Evolutionary conservation across 2,329 filamentous ascomycete species (phyloP), one percentile per base, ranked within the genome.

Genomic region (Pseudocercospora ulei): DNA sequence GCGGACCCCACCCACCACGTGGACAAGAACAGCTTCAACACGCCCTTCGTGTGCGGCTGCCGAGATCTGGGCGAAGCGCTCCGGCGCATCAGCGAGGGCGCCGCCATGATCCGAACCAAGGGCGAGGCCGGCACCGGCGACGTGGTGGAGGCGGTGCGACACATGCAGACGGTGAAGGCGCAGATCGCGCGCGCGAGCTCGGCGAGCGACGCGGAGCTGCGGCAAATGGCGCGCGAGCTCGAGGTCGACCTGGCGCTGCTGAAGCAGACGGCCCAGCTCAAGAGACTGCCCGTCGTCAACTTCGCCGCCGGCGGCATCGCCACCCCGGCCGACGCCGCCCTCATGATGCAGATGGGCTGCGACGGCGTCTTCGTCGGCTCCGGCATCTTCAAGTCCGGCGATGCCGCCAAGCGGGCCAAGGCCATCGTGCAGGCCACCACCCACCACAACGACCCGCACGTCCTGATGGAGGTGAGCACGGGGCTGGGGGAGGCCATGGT

Each of bases 321-420:
- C n/a, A 98, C 90, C 1, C 90, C 90, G 0, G 90, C 90, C 0
- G 90, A 98, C 64, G 90, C 90, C 0, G 90, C 90, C 2, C 70
- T 98, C 67, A 84, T 98, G 88, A 98, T 98, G 90, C 88, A 96
- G 71, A 70, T 98, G 49, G 90, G 90, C 44, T 96, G 90, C 59
- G 90, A 98, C 58, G 90, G 90, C 42, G 90, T 98, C 22, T 98
- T 98, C 60, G 90, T 98, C 22, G 90, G 90, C 17, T 86, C 78
- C 41, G 90, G 90, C 17, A 96, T 96, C 64, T 98, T 98, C 76
- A 96, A 96, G 76, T 84, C 78, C 3, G 88, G 88, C 11, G 80
- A 96, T 63, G 82, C 90, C 13, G 77, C 80, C 28, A 84, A 88
- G 76, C 72, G 90, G 44, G 90, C 90, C 8, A 84, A 80, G 69